These are phyloP conservation scores for Colletotrichum sp. DNA, from an alignment of 2,329 filamentous ascomycete species.

Conservation along the genomic window DNA sequence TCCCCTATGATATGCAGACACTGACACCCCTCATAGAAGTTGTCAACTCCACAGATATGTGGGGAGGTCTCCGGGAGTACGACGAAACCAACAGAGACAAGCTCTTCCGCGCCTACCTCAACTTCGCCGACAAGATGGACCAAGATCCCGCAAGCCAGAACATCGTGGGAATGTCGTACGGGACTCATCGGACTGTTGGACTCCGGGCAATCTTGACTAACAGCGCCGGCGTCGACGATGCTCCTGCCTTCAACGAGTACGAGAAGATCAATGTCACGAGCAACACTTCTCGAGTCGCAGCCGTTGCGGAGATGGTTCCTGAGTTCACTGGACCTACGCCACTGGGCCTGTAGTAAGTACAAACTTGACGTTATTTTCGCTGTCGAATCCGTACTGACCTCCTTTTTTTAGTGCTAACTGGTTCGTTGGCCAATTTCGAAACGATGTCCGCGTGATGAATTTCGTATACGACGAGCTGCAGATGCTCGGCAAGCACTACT, in stretches of 20 bases:
- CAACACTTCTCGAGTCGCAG: slow-evolving; percentile 24
- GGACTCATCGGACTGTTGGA: slow-evolving; percentile 9
- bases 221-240: slow-evolving; percentile 24
- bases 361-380: too few relatives aligned
- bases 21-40: background rate
- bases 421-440: slow-evolving; percentile 33
- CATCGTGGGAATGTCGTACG: slow-evolving; percentile 29
- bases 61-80: slow-evolving; percentile 32
- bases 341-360: slow-evolving; percentile 27
- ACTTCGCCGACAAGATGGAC: slow-evolving; percentile 31
- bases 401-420: slow-evolving; percentile 29
- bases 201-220: slow-evolving; percentile 30
- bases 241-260: slow-evolving; percentile 28
- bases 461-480: slow-evolving; percentile 33
- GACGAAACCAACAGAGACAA: slow-evolving; percentile 24
- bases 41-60: slow-evolving; percentile 27
- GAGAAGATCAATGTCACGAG: slow-evolving; percentile 25
- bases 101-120: slow-evolving; percentile 30
- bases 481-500: slow-evolving; percentile 26
- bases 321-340: slow-evolving; percentile 36
- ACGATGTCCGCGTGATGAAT: slow-evolving; percentile 32
- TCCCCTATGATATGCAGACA: fast-evolving
- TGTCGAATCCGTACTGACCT: background rate
- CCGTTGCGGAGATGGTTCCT: slow-evolving; percentile 31
- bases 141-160: slow-evolving; percentile 31